Evolutionary conservation across 2,329 filamentous ascomycete genomes (phyloP).

Genomic region (Hypoxylon sp.): DNA sequence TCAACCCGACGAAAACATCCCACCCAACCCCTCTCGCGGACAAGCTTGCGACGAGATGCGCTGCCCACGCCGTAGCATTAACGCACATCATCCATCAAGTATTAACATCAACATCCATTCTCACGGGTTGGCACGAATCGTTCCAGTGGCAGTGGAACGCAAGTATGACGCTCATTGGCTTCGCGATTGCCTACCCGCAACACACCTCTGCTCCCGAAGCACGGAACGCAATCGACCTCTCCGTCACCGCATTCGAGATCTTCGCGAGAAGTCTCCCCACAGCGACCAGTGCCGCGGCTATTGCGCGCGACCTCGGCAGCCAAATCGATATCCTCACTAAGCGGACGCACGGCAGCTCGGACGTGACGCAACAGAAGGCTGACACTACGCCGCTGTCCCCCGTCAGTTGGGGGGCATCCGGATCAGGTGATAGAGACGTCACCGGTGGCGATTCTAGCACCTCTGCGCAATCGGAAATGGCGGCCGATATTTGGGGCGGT

Average conservation of each 20-base stretch:
- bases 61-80: conserved; percentile 30
- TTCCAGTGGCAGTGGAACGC: conserved; percentile 43
- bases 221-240: conserved; percentile 22
- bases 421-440: conserved; percentile 2
- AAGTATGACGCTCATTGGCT: conserved; percentile 38
- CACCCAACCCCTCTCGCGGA: conserved; percentile 22
- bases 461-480: background rate
- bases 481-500: conserved; percentile 10
- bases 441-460: background rate
- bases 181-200: conserved; percentile 32
- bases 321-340: conserved; percentile 29
- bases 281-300: conserved; percentile 28
- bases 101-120: conserved; percentile 31
- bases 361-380: conserved; percentile 3
- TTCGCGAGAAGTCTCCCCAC: conserved; percentile 28
- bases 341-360: conserved; percentile 4
- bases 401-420: conserved; percentile 1
- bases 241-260: conserved; percentile 32
- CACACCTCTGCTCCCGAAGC: conserved; percentile 16
- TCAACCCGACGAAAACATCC: conserved; percentile 11
- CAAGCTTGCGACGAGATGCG: conserved; percentile 24
- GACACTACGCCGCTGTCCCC: conserved; percentile 4
- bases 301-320: conserved; percentile 30
- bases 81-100: conserved; percentile 39
- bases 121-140: conserved; percentile 39